Percentiles rank a stretch among this genome's conserved stretches.
Evolutionary conservation across 805 yeast species (phyloP).

Genomic region (Zygoascus flipseniorum): DNA sequence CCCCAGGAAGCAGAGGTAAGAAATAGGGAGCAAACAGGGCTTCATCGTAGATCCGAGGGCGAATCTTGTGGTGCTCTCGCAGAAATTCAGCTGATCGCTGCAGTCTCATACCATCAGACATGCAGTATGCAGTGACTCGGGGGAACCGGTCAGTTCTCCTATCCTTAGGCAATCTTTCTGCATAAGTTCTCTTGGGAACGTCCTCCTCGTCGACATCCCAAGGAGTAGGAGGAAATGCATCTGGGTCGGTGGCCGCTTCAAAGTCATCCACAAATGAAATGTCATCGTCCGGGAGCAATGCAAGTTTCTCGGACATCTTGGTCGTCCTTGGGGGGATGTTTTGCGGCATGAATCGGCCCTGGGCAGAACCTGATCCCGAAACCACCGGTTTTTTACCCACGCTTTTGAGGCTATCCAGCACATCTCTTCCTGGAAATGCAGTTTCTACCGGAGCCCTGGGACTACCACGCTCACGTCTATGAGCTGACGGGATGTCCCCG

Average conservation of each 20-base stretch:
- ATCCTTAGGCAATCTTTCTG: slow-evolving; percentile 35
- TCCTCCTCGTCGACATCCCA: slow-evolving; percentile 8
- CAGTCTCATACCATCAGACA: slow-evolving; percentile 74
- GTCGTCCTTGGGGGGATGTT: slow-evolving; percentile 50
- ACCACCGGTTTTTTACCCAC: not conserved
- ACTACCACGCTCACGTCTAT: slow-evolving; percentile 29
- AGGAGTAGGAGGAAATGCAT: slow-evolving; percentile 19
- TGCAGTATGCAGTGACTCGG: slow-evolving; percentile 85
- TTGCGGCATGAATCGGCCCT: slow-evolving; percentile 13
- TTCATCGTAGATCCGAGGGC: slow-evolving; percentile 84
- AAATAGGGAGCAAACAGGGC: slow-evolving; percentile 87
- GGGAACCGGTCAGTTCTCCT: slow-evolving; percentile 56
- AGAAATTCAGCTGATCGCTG: slow-evolving; percentile 56
- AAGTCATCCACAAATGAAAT: slow-evolving; percentile 11
- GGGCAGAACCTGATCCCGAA: not conserved
- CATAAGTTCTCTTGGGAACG: slow-evolving; percentile 33
- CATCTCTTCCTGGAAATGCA: not conserved
- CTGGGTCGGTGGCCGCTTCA: slow-evolving; percentile 14
- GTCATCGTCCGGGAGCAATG: slow-evolving; percentile 58
- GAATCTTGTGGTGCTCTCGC: slow-evolving; percentile 63
- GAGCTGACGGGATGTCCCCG: slow-evolving; percentile 85
- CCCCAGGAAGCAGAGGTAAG: slow-evolving; percentile 78
- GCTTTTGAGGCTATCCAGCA: not conserved
- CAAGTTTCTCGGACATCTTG: slow-evolving; percentile 77
- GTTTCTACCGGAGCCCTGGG: not conserved